Evolutionary conservation across 306 rosid genomes (phyloP), one percentile per base, ranked within the genome.

Genomic region (Erythrophleum fordii): DNA sequence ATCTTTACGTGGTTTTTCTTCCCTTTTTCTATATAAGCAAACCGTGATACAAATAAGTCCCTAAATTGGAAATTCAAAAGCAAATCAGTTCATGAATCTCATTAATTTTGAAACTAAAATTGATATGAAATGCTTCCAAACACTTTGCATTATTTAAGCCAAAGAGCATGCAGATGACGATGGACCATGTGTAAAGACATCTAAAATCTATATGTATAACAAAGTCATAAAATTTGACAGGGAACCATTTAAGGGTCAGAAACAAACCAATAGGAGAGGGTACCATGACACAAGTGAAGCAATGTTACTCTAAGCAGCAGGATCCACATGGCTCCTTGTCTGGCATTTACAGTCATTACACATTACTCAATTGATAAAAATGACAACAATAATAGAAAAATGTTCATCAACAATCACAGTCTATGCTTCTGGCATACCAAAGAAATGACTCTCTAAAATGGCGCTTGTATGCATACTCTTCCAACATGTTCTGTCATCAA

Each of bases 281-380:
- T 35, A 65, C 48, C 46, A 65, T 65, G 71, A 18, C 28, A 34
- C 69, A 9, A 37, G 71, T 35, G 44, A 62, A 3, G 69, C 44
- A 64, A 17, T 9, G 46, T 34, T 35, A 64, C 46, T 35, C 39
- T 64, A 9, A 64, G 70, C 46, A 35, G 46, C 70, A 64, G 44
- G 48, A 35, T 35, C 71, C 45, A 65, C 45, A 65, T 17, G 71
- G 48, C 48, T 65, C 71, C 45, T 6, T 17, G 71, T 65, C 48
- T 65, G 28, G 71, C 44, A 65, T 34, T 62, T 65, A 65, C 42
- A 65, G 8, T n/a, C 71, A 35, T 65, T 64, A 64, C 69, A 17
- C 37, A 60, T 13, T 29, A 16, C 8, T 61, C 12, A 29, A 61
- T 13, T 64, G 69, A 64, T 64, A 64, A 64, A 64, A 64, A 17